These are phyloP conservation scores for Trichoderma simmonsii DNA, from an alignment of 2,329 filamentous ascomycete species.

Conservation along the genomic window DNA sequence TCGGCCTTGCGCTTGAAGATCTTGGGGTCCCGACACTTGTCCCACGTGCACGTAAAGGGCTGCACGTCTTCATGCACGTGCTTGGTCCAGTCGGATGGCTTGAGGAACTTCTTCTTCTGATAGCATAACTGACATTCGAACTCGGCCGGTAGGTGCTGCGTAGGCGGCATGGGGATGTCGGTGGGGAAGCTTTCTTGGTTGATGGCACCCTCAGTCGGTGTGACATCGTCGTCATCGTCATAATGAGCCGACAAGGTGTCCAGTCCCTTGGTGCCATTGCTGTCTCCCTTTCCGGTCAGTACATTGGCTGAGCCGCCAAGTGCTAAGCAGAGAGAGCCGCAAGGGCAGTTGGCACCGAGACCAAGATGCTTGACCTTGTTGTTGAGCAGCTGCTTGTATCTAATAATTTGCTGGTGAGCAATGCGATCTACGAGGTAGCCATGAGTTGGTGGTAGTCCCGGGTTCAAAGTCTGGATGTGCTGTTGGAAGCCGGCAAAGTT, in stretches of 20 bases:
- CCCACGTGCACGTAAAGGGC: conserved; percentile 90
- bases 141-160: conserved; percentile 72
- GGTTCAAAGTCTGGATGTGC: conserved; percentile 72
- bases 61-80: conserved; percentile 93
- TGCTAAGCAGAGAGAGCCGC: conserved; percentile 60
- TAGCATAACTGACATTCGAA: conserved; percentile 91
- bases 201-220: conserved; percentile 66
- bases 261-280: conserved; percentile 36
- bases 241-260: conserved; percentile 56
- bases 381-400: conserved; percentile 75
- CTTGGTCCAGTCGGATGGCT: conserved; percentile 95
- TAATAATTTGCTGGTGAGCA: conserved; percentile 72
- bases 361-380: conserved; percentile 67
- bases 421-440: conserved; percentile 73
- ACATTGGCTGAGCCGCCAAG: conserved; percentile 64
- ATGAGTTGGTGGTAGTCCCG: conserved; percentile 56
- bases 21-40: conserved; percentile 76
- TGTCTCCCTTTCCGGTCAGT: conserved; percentile 53
- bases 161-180: conserved; percentile 79
- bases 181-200: conserved; percentile 71
- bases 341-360: conserved; percentile 59
- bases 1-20: conserved; percentile 95
- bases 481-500: conserved; percentile 72
- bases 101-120: conserved; percentile 77
- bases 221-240: conserved; percentile 58